These are phyloP conservation scores for Tuber indicum DNA, from an alignment of 495 filamentous ascomycete species.

Conservation along the genomic window DNA sequence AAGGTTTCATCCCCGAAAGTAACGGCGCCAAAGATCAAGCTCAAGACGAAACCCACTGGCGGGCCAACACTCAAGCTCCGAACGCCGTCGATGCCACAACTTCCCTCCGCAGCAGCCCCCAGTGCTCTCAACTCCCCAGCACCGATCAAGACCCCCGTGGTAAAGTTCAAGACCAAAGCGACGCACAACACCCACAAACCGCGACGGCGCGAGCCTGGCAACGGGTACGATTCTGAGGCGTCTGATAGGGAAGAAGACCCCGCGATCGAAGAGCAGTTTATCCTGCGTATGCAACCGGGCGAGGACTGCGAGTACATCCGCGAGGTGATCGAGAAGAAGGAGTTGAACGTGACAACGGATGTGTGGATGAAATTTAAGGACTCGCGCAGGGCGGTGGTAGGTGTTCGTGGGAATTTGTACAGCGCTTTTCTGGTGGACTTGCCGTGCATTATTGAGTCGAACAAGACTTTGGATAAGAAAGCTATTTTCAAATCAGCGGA, in stretches of 20 bases:
- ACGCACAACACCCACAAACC: constrained; percentile 47
- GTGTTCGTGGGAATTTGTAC: constrained; percentile 62
- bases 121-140: constrained; percentile 33
- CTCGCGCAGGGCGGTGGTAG: constrained; percentile 65
- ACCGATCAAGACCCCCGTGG: constrained; percentile 42
- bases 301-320: constrained; percentile 76
- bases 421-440: constrained; percentile 80
- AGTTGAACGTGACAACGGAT: constrained; percentile 65
- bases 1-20: constrained; percentile 47
- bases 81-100: constrained; percentile 47
- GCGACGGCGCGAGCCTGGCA: constrained; percentile 51
- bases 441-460: constrained; percentile 84
- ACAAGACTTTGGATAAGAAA: constrained; percentile 93
- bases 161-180: constrained; percentile 54
- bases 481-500: constrained; percentile 90
- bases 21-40: constrained; percentile 43
- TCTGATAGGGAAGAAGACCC: constrained; percentile 84
- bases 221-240: constrained; percentile 95
- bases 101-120: constrained; percentile 41
- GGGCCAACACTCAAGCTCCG: constrained; percentile 51
- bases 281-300: constrained; percentile 80
- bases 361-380: constrained; percentile 74
- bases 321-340: constrained; percentile 61
- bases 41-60: constrained; percentile 39
- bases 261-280: constrained; percentile 75